Conservation (phyloP, 345 rosid genomes). For the Salix udensis region DNA sequence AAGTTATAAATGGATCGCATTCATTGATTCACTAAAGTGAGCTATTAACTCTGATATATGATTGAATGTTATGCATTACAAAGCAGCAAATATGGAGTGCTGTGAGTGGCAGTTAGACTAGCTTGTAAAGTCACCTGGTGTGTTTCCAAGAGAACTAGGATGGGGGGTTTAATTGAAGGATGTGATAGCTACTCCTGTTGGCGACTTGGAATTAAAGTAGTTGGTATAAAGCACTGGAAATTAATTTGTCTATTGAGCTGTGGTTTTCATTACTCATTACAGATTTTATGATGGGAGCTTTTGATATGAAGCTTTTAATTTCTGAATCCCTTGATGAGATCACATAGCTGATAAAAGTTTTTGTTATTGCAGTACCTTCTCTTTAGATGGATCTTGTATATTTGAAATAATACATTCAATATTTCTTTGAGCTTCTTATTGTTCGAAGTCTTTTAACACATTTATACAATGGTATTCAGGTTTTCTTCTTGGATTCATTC, state of each 20-base stretch:
- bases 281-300: not conserved
- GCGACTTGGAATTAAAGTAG: not conserved
- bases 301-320: not conserved
- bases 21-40: no score
- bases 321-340: not conserved
- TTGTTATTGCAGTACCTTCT: not conserved
- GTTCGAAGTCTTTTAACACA: conserved; percentile 2
- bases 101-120: no score
- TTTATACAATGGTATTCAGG: conserved; percentile 41
- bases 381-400: not conserved
- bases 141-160: no score
- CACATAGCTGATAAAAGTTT: not conserved
- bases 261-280: not conserved
- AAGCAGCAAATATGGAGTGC: no score
- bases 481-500: conserved; percentile 85
- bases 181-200: not conserved
- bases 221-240: not conserved
- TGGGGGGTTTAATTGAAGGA: no score
- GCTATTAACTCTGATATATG: no score
- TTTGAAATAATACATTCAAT: not conserved
- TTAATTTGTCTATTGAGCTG: not conserved
- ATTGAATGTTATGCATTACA: no score
- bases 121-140: no score
- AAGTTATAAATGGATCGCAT: no score
- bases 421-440: conserved; percentile 2